Evolutionary conservation across 2,329 filamentous ascomycete species (phyloP).

Genomic region (Pestalotiopsis sp.): DNA sequence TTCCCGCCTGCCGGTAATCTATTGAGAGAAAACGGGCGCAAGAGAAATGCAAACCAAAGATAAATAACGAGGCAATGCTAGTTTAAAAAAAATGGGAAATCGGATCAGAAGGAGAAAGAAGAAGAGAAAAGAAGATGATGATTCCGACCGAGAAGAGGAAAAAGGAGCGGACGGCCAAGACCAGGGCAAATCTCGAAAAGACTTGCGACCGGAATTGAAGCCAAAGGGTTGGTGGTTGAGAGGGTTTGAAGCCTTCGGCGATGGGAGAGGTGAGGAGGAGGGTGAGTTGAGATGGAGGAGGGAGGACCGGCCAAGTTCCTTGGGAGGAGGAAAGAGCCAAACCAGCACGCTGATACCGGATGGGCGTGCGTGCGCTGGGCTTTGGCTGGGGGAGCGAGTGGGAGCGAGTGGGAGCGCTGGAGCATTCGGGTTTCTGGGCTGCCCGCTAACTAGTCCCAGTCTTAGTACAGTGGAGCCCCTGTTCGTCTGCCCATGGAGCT

Average conservation of each 20-base stretch:
- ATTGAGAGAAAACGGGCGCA: conserved; percentile 29
- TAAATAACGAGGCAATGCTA: conserved; percentile 20
- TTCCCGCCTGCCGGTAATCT: conserved; percentile 18
- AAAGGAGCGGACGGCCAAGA: conserved; percentile 65
- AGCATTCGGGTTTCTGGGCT: not conserved
- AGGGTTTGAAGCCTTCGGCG: conserved; percentile 24
- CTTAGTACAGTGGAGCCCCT: not conserved
- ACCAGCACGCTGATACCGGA: not conserved
- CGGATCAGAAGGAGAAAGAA: not conserved
- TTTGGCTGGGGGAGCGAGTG: not conserved
- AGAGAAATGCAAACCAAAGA: conserved; percentile 16
- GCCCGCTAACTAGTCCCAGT: not conserved
- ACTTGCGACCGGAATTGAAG: conserved; percentile 59
- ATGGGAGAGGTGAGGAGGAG: conserved; percentile 17
- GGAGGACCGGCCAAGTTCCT: conserved; percentile 20
- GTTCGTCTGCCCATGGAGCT: not conserved
- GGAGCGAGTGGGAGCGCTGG: not conserved
- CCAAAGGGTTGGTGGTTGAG: conserved; percentile 37
- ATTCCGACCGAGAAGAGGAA: conserved; percentile 3
- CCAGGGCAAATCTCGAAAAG: conserved; percentile 54
- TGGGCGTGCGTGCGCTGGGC: not conserved
- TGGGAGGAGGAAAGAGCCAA: conserved; percentile 14
- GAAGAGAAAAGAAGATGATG: conserved; percentile 20
- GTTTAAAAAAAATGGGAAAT: not conserved
- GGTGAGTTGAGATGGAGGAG: not conserved